Evolutionary conservation across 805 yeast species (phyloP), one percentile per base, ranked within the genome.

Genomic region (Candida boidinii): DNA sequence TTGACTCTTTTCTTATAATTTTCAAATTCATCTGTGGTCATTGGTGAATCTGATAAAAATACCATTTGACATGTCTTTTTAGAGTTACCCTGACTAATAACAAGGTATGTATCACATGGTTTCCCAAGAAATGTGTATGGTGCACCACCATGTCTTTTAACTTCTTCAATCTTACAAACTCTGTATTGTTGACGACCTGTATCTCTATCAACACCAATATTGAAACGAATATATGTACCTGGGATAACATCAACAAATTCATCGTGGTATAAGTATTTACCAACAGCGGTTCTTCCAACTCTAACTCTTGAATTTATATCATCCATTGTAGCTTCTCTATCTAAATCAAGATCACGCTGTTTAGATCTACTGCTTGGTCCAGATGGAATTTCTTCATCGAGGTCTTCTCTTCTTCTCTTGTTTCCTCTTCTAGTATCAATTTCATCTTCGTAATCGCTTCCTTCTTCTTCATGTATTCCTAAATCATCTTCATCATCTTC

Each of bases 181-280:
- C 96, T 70, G 58, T 92, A 90, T 33, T 73, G 71, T 9, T 79
- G 70, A 47, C 66, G 63, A 20, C 79, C 74, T 10, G 77, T 71
- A 28, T 75, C 68, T 35, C 68, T 68, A 46, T 79, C 80, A 26
- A 63, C 49, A 8, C 96, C 95, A 35, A 92, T 72, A 52, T 85
- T 87, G 35, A 92, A 77, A 43, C 88, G 73, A 23, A 88, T 94
- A 52, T 68, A 85, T 31, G 94, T 76, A 15, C 85, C 94, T 14
- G 70, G 64, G 12, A 85, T 71, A 1, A 71, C 69, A 14, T 73
- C 76, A 29, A 71, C 76, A 54, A 94, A 88, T 22, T 76, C 87
- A 10, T 92, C 88, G 56, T 87, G 79, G 54, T 77, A 87, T 50
- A 88, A 75, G 51, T 66, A 85, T 52, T 79, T 81, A 25, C 78